Evolutionary conservation across 169 alveolate species (phyloP), one percentile per base, ranked within the genome.

Genomic region (Cryptosporidium bovis): DNA sequence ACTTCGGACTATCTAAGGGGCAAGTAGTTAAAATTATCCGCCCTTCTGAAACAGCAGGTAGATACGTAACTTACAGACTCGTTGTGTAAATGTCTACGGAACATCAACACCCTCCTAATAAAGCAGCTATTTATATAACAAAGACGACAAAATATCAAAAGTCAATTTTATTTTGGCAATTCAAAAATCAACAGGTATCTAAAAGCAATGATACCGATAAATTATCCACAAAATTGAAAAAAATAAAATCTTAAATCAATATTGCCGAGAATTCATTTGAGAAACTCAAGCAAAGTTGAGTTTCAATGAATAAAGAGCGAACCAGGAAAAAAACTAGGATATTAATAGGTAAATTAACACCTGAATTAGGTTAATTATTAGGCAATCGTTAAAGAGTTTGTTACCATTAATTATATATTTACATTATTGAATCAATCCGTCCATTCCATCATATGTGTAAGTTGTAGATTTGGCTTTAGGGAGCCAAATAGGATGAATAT

Each of bases 31-130:
- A 98, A 92, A 97, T 98, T 68, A 96, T 97, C 53, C 93, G 99
- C 66, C 98, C 98, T 24, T 93, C 98, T 62, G 99, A 98, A 90
- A 97, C 99, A n/a, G 99, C 99, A 2, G 99, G 99, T n/a, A 92
- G 98, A 91, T 98, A 97, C 91, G 98, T 97, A 69, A 98, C 99
- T 18, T 98, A 96, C 82, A 92, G 99, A 69, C 93, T 97, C 36
- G 97, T 93, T 27, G 94, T 94, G 62, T 95, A 82, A 64, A 36
- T 24, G 27, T 24, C 0, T 24, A 24, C 27, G 27, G 27, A 24
- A 24, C 27, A 24, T 24, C 27, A 24, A 24, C 27, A 24, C 27
- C 27, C 27, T 24, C 27, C 27, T 24, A 24, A 24, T 24, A n/a
- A n/a, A 53, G 20, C 6, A 53, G 64, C 12, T n/a, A 53, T 7